Conservation (phyloP, 2,329 filamentous ascomycete genomes). For the Neocatenulostroma microsporum region DNA sequence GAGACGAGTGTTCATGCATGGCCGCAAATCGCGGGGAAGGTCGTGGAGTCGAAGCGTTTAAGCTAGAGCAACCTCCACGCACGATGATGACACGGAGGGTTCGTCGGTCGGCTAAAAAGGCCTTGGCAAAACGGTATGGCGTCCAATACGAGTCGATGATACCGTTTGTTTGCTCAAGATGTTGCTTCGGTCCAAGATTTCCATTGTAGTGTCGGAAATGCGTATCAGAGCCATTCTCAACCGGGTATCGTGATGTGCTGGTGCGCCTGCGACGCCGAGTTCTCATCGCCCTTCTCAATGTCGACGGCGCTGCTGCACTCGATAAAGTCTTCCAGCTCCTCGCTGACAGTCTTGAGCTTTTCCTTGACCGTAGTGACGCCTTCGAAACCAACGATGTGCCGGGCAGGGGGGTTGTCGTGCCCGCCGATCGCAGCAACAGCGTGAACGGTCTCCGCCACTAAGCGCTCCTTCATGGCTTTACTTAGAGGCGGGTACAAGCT, state of each 20-base stretch:
- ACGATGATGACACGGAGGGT: no score
- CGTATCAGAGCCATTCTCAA: constrained; percentile 4
- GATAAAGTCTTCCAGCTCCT: constrained; percentile 93
- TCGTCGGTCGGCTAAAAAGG: no score
- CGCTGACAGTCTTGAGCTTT: constrained; percentile 91
- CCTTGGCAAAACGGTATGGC: no score
- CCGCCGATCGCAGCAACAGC: constrained; percentile 87
- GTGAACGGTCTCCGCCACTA: constrained; percentile 84
- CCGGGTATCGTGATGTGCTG: constrained; percentile 3
- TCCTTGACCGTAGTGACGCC: constrained; percentile 84
- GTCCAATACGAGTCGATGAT: no score
- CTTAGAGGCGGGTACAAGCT: constrained; percentile 69
- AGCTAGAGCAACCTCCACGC: no score
- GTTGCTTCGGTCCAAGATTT: no score
- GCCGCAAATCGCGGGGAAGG: no score
- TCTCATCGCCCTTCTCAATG: constrained; percentile 37
- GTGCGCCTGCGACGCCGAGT: constrained; percentile 4
- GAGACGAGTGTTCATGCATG: no score
- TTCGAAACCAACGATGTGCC: constrained; percentile 89
- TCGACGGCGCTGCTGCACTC: constrained; percentile 82
- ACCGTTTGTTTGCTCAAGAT: no score
- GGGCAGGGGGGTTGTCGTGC: constrained; percentile 87
- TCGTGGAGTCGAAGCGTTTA: no score
- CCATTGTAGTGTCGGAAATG: no score
- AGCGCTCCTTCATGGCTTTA: constrained; percentile 56